phyloP scores from a whole-genome alignment of 768 basidiomycete species.

The Kwoniella sp. region DNA sequence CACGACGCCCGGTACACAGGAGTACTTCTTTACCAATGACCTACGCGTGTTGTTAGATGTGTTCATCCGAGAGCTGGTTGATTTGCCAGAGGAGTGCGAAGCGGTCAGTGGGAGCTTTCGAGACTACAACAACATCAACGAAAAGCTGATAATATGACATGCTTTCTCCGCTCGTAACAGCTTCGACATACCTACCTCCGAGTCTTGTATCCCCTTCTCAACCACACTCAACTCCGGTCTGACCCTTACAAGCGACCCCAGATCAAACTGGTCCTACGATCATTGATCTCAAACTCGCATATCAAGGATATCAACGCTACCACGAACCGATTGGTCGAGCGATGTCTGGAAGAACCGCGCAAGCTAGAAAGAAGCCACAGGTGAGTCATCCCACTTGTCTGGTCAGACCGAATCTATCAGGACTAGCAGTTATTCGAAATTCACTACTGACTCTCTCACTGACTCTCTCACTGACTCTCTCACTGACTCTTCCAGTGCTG shows the following conservation, averaged over 20 bases:
- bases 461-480: too few species aligned
- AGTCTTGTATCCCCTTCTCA: constrained; percentile 90
- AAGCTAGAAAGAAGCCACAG: constrained; percentile 44
- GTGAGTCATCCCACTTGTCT: too few species aligned
- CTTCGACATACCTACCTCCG: constrained; percentile 95
- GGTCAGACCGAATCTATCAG: too few species aligned
- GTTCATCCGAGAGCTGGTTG: constrained; percentile 87
- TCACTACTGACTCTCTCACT: too few species aligned
- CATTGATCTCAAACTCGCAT: constrained; percentile 69
- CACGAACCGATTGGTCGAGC: constrained; percentile 85
- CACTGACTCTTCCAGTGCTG: constrained; percentile 23
- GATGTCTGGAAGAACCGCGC: constrained; percentile 65
- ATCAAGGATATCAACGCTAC: constrained; percentile 84
- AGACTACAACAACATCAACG: background rate
- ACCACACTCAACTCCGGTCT: constrained; percentile 83
- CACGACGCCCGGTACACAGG: constrained; percentile 85
- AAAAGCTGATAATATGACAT: background rate
- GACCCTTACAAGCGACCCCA: constrained; percentile 89
- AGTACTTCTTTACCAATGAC: constrained; percentile 98
- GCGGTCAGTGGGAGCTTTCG: constrained; percentile 65
- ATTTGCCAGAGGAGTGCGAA: constrained; percentile 91
- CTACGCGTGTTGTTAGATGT: constrained; percentile 94
- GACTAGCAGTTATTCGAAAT: too few species aligned
- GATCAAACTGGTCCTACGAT: constrained; percentile 79
- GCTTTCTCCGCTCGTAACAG: constrained; percentile 54